Evolutionary conservation across 495 filamentous ascomycete species (phyloP), one percentile per base, ranked within the genome.

Genomic region (Penicillium roqueforti): DNA sequence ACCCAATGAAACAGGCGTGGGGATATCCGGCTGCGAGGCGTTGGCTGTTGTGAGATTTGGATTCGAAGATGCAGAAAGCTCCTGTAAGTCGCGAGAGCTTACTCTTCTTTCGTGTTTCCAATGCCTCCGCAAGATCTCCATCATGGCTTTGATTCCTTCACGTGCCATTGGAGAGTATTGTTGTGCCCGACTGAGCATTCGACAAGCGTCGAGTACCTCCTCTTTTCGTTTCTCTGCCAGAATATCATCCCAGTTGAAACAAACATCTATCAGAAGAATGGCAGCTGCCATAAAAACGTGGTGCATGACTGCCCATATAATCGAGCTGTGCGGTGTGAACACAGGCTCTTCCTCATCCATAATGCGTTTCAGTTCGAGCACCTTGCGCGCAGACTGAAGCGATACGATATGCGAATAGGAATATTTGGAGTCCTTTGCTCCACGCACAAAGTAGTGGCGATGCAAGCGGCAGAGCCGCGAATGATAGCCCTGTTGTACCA

Each of bases 201-300:
- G 71, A 50, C 75, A 72, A 0, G 75, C 78, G 9, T 68, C 68
- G 3, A 68, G 51, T 4, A 80, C 66, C 40, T 79, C 76, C 29
- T 67, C 60, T 43, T 68, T 69, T 6, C 69, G 60, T n/a, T 60
- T 69, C 14, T 75, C 69, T 0, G 63, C 71, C 1, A 74, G 55
- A 11, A 72, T 68, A 49, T 76, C 72, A 49, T 74, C 71, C 59
- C 68, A 70, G 44, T 75, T 77, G 54, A 74, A 70, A 47, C 75
- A 79, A 0, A 74, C 61, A 42, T 79, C 73, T 34, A 77, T 70
- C 9, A 80, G 44, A 3, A 79, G 45, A 6, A 73, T 73, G 4
- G 75, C 72, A n/a, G 66, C 68, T 13, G 78, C 74, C 65, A 78
- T 71, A 52, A 79, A 79, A 0, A 79, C 71, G 34, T 72, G 68